These are phyloP conservation scores for Aspergillus aculeatinus DNA, from an alignment of 2,329 filamentous ascomycete species.

Conservation along the genomic window DNA sequence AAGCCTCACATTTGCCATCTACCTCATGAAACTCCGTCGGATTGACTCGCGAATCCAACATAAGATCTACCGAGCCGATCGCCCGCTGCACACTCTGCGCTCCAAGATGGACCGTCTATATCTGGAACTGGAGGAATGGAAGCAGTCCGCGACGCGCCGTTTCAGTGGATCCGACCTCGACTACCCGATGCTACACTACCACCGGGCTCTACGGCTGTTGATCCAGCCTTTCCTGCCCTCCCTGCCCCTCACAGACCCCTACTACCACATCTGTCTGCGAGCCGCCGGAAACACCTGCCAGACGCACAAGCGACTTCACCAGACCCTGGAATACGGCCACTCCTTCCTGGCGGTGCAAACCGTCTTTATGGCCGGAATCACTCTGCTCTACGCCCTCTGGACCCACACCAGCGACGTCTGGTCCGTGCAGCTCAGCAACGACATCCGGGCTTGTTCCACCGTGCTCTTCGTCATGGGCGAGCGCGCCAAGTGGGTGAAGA, in stretches of 20 bases:
- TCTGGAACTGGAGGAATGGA: slow-evolving; percentile 50
- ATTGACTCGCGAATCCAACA: slow-evolving; percentile 53
- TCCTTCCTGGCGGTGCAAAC: slow-evolving; percentile 42
- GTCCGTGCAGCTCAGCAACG: slow-evolving; percentile 51
- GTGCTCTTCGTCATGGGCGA: slow-evolving; percentile 54
- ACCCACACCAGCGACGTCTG: slow-evolving; percentile 48
- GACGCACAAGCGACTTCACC: slow-evolving; percentile 38
- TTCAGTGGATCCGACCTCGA: slow-evolving; percentile 44
- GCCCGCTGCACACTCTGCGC: slow-evolving; percentile 45
- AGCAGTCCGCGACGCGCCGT: slow-evolving; percentile 35
- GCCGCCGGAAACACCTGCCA: slow-evolving; percentile 41
- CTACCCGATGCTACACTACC: slow-evolving; percentile 52
- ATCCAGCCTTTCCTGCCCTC: slow-evolving; percentile 53
- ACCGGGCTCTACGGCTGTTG: slow-evolving; percentile 51
- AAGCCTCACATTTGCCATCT: slow-evolving; percentile 45
- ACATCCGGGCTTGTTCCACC: slow-evolving; percentile 51
- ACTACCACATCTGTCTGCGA: slow-evolving; percentile 45
- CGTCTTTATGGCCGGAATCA: slow-evolving; percentile 41
- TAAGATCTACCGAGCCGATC: slow-evolving; percentile 54
- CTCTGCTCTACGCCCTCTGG: slow-evolving; percentile 39
- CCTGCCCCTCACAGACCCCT: slow-evolving; percentile 48
- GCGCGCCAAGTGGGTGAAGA: slow-evolving; percentile 49
- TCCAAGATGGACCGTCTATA: slow-evolving; percentile 50
- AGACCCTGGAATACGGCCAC: slow-evolving; percentile 41
- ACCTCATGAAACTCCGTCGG: slow-evolving; percentile 48